Evolutionary conservation across 495 filamentous ascomycete species (phyloP), one percentile per base, ranked within the genome.

Genomic region (Mycothermus thermophilus): DNA sequence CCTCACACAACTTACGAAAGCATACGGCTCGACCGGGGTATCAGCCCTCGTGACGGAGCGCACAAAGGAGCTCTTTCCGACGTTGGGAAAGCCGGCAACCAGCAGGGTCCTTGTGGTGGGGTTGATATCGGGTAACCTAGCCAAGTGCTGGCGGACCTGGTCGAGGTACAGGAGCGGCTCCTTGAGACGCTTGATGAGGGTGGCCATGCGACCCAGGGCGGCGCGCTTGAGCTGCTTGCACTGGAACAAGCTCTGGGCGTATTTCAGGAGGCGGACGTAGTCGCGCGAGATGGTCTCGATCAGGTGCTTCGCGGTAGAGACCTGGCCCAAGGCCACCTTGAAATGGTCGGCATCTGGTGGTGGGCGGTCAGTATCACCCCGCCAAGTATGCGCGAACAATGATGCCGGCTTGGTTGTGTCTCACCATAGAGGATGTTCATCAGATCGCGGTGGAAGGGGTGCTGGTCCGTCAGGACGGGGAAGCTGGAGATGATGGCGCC

Each of bases 1-100:
- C n/a, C 5, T n/a, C 5, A 20, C 17, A 13, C 2, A 22, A 45
- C 46, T 38, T 42, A 49, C 45, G 71, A 97, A 97, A 32, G 90
- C 92, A 54, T 96, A 97, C 8, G 90, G 87, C 66, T 96, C 88
- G 23, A 96, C 82, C 51, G 95, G 90, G 38, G 94, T 88, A 69
- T 97, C 92, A 38, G 90, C 92, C 46, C 92, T 72, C 19, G 84
- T 92, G 44, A 97, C 78, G 56, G 75, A 87, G 52, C 77, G 78
- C 47, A 97, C 59, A 64, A 97, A 96, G 37, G 81, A 88, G 17
- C 83, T 92, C 64, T 97, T 97, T 51, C 90, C 90, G 46, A 94
- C 87, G 51, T 96, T 97, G 37, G 92, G 90, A 58, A 95, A 96
- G 30, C 92, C 90, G 53, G 86, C 93, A 41, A 97, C 93, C 43